phyloP scores from a whole-genome alignment of 176 grass and related monocot species.

The Coix lacrymajobi region DNA sequence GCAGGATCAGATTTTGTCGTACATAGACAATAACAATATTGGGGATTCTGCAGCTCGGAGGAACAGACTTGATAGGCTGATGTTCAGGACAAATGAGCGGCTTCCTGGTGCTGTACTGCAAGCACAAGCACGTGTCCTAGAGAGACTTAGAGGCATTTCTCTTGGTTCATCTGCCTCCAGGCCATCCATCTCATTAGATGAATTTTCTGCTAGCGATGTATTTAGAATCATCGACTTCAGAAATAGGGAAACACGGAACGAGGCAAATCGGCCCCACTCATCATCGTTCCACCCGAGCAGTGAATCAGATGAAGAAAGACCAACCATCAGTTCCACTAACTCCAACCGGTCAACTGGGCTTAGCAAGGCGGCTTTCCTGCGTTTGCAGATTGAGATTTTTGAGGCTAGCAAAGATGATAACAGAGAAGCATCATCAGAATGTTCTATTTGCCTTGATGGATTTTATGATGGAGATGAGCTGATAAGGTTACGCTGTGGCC shows the following conservation, averaged over 20 bases:
- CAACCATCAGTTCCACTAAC: slow-evolving; percentile 10
- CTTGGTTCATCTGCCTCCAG: slow-evolving; percentile 53
- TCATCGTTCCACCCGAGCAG: slow-evolving; percentile 26
- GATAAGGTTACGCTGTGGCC: slow-evolving; percentile 58
- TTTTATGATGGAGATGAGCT: slow-evolving; percentile 56
- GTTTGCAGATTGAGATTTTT: slow-evolving; percentile 62
- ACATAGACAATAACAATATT: slow-evolving; percentile 41
- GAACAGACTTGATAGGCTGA: slow-evolving; percentile 57
- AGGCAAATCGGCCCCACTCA: slow-evolving; percentile 21
- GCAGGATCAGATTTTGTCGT: slow-evolving; percentile 39
- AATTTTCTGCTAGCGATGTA: slow-evolving; percentile 47
- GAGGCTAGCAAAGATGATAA: slow-evolving; percentile 48
- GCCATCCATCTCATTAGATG: slow-evolving; percentile 55
- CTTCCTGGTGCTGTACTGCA: slow-evolving; percentile 75
- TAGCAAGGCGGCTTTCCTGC: slow-evolving; percentile 51
- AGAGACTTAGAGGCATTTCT: slow-evolving; percentile 80
- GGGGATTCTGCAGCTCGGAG: slow-evolving; percentile 40
- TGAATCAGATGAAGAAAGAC: slow-evolving; percentile 44
- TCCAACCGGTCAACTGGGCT: slow-evolving; percentile 58
- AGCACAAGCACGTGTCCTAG: slow-evolving; percentile 75
- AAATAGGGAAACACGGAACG: slow-evolving; percentile 28
- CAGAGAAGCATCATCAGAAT: slow-evolving; percentile 46
- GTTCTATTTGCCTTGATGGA: slow-evolving; percentile 86
- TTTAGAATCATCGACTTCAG: slow-evolving; percentile 45
- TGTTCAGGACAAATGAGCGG: slow-evolving; percentile 60